Evolutionary conservation across 179 eudicot species (phyloP).

Genomic region (Sideroxylon spinosum): DNA sequence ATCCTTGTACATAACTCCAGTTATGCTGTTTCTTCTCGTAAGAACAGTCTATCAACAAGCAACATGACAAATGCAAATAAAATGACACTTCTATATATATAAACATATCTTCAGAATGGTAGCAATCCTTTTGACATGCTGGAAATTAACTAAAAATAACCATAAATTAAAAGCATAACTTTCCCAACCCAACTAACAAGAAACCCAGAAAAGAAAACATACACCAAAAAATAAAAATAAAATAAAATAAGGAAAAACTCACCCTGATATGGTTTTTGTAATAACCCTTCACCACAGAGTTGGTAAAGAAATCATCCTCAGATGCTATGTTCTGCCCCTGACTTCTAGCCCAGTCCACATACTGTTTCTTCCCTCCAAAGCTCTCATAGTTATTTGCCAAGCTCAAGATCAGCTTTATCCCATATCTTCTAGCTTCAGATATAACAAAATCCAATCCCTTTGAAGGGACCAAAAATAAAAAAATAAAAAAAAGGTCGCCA

Average conservation of each 20-base stretch:
- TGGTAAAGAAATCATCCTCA: constrained; percentile 66
- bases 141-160: background rate
- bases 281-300: constrained; percentile 48
- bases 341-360: constrained; percentile 60
- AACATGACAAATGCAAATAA: no score
- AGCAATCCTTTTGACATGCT: background rate
- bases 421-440: constrained; percentile 51
- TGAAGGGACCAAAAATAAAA: constrained; percentile 4
- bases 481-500: background rate
- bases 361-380: constrained; percentile 55
- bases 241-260: background rate
- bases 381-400: constrained; percentile 41
- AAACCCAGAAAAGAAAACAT: background rate
- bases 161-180: background rate
- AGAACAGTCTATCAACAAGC: constrained; percentile 43
- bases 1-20: constrained; percentile 61
- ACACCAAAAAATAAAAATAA: no score
- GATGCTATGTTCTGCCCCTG: constrained; percentile 41
- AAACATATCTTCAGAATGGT: no score
- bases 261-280: constrained; percentile 70
- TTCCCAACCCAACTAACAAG: background rate
- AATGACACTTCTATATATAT: no score
- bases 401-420: constrained; percentile 41
- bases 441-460: constrained; percentile 55
- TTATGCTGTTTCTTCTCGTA: constrained; percentile 59